Conservation (phyloP, 305 asterid species). For the Fraxinus platypoda region DNA sequence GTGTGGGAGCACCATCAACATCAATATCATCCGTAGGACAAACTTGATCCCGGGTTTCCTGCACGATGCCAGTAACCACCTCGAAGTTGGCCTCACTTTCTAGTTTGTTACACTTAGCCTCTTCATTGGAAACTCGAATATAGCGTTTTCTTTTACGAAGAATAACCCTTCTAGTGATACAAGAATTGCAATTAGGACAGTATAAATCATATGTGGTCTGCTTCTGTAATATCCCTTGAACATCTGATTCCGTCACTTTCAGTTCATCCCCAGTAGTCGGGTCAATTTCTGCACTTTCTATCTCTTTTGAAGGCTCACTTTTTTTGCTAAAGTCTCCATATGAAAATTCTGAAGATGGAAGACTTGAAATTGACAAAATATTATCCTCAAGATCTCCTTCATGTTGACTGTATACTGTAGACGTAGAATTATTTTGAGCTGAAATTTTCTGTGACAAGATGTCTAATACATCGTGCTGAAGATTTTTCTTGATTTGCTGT, state of each 20-base stretch:
- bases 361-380: conserved; percentile 17
- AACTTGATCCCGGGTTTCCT: conserved; percentile 28
- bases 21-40: conserved; percentile 19
- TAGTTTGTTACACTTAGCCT: conserved; percentile 46
- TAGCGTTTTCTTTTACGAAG: conserved; percentile 77
- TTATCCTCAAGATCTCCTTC: conserved; percentile 30
- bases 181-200: conserved; percentile 94
- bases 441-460: conserved; percentile 14
- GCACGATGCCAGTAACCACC: conserved; percentile 18
- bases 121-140: conserved; percentile 39
- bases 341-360: conserved; percentile 35
- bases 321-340: conserved; percentile 24
- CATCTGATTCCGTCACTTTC: conserved; percentile 47
- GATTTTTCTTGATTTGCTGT: conserved; percentile 28
- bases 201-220: conserved; percentile 77
- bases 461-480: conserved; percentile 20
- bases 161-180: conserved; percentile 80
- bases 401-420: conserved; percentile 18
- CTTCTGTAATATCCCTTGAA: conserved; percentile 59
- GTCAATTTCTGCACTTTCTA: conserved; percentile 51
- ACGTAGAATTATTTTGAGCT: conserved; percentile 27
- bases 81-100: conserved; percentile 24
- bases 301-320: conserved; percentile 42
- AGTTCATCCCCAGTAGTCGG: conserved; percentile 40
- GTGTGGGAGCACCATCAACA: conserved; percentile 28